Evolutionary conservation across 305 asterid species (phyloP), one percentile per base, ranked within the genome.

Genomic region (Solanum chacoense): DNA sequence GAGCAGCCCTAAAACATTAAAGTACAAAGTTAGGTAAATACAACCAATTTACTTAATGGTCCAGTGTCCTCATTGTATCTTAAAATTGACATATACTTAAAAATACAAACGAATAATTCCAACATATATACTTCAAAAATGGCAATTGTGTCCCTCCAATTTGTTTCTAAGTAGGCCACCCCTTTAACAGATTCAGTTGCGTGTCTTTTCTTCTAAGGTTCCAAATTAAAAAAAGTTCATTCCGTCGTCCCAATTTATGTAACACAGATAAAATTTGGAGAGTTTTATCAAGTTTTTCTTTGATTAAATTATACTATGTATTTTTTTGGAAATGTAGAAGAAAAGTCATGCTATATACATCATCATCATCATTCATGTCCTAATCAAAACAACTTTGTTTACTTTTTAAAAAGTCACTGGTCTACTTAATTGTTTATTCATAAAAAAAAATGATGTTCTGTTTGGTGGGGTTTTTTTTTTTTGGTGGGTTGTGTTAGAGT

Each of bases 21-120:
- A 38, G 8, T 37, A 28, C 22, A 37, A 71, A 26, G 69, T 71
- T 86, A 86, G 83, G 88, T 86, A 69, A 71, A 86, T 71, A 29
- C 69, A 71, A 16, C 88, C 81, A 86, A 85, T 36, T 85, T 14
- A 37, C 80, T 42, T 81, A 81, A 81, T 79, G 59, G 65, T 8
- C 36, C 35, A 40, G 3, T 26, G 65, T 79, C 67, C 85, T 40
- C n/a, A 26, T 78, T 78, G n/a, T 78, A n/a, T 37, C 34, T 77
- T 36, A 77, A 77, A 77, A n/a, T 77, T 36, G 84, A 37, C 59
- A 11, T 37, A 2, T 78, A 14, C 14, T 37, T 78, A 7, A 79
- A 79, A 34, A 9, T 40, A 79, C 36, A 40, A 79, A 79, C 4
- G 65, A 16, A 79, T 79, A 13, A 14, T 29, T 81, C 38, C 38